Base-by-base conservation (phyloP, 495 filamentous ascomycete genomes). In the Hypoxylon cercidicola region DNA sequence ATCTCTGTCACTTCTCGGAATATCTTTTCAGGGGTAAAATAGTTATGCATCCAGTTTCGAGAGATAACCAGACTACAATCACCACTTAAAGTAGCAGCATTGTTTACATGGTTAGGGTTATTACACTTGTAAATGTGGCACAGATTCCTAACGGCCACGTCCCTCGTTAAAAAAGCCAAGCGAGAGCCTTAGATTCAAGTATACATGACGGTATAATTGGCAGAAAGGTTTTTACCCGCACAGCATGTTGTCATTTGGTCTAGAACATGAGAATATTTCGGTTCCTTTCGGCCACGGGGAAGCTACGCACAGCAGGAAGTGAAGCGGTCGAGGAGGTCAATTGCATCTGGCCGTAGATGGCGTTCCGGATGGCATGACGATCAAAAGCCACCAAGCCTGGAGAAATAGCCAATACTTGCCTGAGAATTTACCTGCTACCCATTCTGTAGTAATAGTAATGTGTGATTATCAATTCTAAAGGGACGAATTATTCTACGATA, bases 271-370 rank as follows among this genome's bases (percentile, higher is more conserved):
- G 8, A 21, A 45, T 23, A 52, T 49, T 39, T 20, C 11, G 28
- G 41, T 32, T 16, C 15, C 40, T 25, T 57, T 44, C 45, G 45
- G 45, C 60, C 41, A 43, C 41, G 20, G 43, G 32, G 47, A 34
- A 56, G 25, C 34, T 43, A 32, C 8, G 30, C 30, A 23, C 45
- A 52, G 46, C 43, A 56, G 43, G 23, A 39, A 57, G 55, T 59
- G 51, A 68, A 53, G 55, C 65, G 65, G 60, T 64, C 51, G 30
- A 68, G 60, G 55, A 60, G 65, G 60, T 64, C 51, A 60, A 40
- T 46, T 47, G 11, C 41, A 12, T 47, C 45, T 49, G 25, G 28
- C 45, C 23, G 35, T 55, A 6, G 49, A 68, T 59, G 60, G 65
- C 60, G 65, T 60, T 56, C 60, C 60, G 65, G 40, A 55, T 40